phyloP scores from a whole-genome alignment of 2,329 filamentous ascomycete genomes.

The Corinectria fuckeliana region DNA sequence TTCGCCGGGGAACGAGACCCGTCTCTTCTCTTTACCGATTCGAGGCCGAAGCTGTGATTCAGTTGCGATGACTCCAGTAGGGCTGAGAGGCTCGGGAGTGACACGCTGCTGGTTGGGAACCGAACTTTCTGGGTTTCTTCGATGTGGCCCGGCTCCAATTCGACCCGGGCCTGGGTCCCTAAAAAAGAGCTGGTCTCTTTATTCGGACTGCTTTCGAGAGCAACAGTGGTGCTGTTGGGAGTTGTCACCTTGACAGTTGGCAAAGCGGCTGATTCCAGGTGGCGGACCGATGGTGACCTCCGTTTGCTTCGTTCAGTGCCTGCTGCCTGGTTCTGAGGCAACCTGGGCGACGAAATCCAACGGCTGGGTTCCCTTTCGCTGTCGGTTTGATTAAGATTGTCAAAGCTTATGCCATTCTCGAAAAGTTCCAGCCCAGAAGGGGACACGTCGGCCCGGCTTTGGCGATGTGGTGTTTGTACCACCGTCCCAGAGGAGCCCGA shows the following conservation, averaged over 20 bases:
- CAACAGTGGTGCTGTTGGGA: neutral
- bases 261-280: slow-evolving; percentile 2
- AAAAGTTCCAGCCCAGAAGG: slow-evolving; percentile 41
- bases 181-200: slow-evolving; percentile 45
- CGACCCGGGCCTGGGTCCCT: slow-evolving; percentile 34
- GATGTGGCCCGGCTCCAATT: slow-evolving; percentile 22
- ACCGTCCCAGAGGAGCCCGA: slow-evolving; percentile 47
- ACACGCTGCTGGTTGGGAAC: slow-evolving; percentile 12
- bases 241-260: slow-evolving; percentile 6
- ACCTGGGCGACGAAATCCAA: neutral
- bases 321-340: neutral
- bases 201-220: slow-evolving; percentile 1
- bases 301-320: neutral
- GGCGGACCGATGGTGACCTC: neutral
- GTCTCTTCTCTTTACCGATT: slow-evolving; percentile 7
- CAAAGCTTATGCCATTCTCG: slow-evolving; percentile 42
- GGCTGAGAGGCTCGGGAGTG: slow-evolving; percentile 8
- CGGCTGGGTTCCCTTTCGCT: neutral
- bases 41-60: slow-evolving; percentile 8
- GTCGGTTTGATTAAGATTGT: slow-evolving; percentile 18
- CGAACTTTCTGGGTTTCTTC: neutral
- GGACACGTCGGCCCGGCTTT: slow-evolving; percentile 31
- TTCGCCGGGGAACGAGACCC: slow-evolving; percentile 2
- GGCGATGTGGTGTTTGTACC: slow-evolving; percentile 43
- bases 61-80: neutral